Evolutionary conservation across 1,284 basidiomycete species (phyloP).

Genomic region (Porogramme epimiltina): DNA sequence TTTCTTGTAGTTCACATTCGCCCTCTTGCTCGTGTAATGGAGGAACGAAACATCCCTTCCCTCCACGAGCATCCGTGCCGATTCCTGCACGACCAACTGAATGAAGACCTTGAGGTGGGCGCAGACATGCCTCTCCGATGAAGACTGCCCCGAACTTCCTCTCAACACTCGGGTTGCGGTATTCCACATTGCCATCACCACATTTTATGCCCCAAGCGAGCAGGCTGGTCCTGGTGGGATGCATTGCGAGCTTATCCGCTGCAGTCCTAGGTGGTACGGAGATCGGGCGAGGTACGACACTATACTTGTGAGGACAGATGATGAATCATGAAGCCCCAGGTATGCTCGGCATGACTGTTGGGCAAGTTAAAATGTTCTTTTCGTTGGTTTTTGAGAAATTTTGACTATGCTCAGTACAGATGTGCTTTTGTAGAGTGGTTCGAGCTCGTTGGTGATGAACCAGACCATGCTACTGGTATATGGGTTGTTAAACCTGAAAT

Average conservation of each 20-base stretch:
- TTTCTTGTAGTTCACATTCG: neutral
- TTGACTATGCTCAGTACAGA: constrained; percentile 1
- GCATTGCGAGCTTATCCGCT: constrained; percentile 13
- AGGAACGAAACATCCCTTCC: neutral
- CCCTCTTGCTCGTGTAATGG: neutral
- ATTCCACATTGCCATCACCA: constrained; percentile 12
- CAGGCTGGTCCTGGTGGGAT: constrained; percentile 24
- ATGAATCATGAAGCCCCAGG: neutral
- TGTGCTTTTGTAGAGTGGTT: constrained; percentile 28
- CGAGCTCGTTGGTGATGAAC: constrained; percentile 3
- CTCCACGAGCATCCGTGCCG: neutral
- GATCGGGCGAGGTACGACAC: constrained; percentile 13
- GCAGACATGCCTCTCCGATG: neutral
- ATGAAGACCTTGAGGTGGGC: neutral
- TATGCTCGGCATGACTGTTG: constrained; percentile 5
- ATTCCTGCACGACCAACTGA: neutral
- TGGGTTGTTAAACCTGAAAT: constrained; percentile 20
- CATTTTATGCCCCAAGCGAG: constrained; percentile 31
- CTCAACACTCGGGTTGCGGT: neutral
- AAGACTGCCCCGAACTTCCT: neutral
- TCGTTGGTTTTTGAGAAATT: constrained; percentile 1
- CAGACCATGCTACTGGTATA: constrained; percentile 21
- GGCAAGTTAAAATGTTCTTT: constrained; percentile 6
- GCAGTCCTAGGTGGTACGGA: constrained; percentile 15
- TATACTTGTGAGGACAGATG: constrained; percentile 5